A percentile compares a stretch with the other conserved stretches of the same genome.
Evolutionary conservation across 139 green algal genomes (phyloP).

Genomic region (Tetratostichococcus sp.): DNA sequence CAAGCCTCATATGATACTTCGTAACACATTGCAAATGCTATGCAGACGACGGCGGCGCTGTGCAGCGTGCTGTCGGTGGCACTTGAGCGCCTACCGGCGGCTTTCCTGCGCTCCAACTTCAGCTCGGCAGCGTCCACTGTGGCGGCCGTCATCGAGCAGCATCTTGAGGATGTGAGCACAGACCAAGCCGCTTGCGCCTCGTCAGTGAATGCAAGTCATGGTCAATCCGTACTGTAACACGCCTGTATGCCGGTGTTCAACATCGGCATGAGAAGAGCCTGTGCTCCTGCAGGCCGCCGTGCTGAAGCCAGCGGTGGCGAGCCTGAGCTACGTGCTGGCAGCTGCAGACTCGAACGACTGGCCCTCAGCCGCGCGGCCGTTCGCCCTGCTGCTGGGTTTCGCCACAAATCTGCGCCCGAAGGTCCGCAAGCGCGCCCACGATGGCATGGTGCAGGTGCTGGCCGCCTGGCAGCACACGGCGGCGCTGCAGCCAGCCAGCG

Average conservation of each 20-base stretch:
- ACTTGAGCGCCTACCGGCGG: constrained; percentile 48
- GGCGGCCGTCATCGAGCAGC: constrained; percentile 31
- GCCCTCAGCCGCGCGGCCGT: constrained; percentile 19
- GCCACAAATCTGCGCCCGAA: constrained; percentile 61
- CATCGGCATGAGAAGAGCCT: background rate
- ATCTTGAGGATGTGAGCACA: constrained; percentile 26
- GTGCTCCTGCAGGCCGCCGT: constrained; percentile 28
- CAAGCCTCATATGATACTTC: background rate
- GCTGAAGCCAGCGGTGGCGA: constrained; percentile 47
- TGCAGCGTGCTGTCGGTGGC: constrained; percentile 51
- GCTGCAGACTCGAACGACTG: constrained; percentile 47
- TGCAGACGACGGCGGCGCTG: constrained; percentile 59
- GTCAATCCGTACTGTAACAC: too few species aligned
- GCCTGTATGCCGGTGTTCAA: too few species aligned
- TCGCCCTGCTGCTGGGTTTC: constrained; percentile 39
- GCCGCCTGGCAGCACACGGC: constrained; percentile 48
- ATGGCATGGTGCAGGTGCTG: constrained; percentile 52
- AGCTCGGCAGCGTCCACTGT: constrained; percentile 35
- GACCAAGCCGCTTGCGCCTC: too few species aligned
- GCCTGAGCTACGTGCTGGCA: constrained; percentile 53
- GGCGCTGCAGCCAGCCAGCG: constrained; percentile 36
- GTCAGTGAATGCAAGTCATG: too few species aligned
- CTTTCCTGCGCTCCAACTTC: constrained; percentile 60
- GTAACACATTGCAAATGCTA: background rate
- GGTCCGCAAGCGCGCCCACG: constrained; percentile 59